Conservation (phyloP, 2,329 filamentous ascomycete genomes). For the Claviceps humidiphila region DNA sequence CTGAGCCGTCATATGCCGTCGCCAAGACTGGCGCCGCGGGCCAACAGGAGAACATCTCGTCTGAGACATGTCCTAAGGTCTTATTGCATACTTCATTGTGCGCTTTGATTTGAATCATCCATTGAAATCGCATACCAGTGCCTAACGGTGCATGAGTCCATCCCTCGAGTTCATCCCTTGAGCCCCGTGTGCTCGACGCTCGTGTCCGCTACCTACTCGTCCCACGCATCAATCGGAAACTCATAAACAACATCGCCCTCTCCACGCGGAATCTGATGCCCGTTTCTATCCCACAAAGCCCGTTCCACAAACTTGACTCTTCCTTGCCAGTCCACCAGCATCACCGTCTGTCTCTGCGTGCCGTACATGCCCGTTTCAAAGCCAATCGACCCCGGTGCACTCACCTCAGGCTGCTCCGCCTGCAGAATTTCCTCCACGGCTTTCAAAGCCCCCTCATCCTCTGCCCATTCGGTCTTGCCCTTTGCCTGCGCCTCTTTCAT, state of each 20-base stretch:
- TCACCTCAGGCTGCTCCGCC: slow-evolving; percentile 25
- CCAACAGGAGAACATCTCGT: not conserved
- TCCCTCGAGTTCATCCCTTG: no score
- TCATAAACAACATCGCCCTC: slow-evolving; percentile 41
- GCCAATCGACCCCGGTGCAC: slow-evolving; percentile 15
- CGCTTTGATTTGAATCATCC: no score
- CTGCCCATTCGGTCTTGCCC: slow-evolving; percentile 24
- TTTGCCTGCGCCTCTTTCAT: slow-evolving; percentile 29
- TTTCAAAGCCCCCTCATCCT: slow-evolving; percentile 21
- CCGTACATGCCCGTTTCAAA: slow-evolving; percentile 50
- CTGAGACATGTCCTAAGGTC: not conserved
- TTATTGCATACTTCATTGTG: no score
- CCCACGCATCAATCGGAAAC: slow-evolving; percentile 44
- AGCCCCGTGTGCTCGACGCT: no score
- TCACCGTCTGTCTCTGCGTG: slow-evolving; percentile 50
- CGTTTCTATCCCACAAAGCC: slow-evolving; percentile 45
- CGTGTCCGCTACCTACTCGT: slow-evolving; percentile 11
- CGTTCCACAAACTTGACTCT: slow-evolving; percentile 47
- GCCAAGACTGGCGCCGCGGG: no score
- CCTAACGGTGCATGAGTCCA: no score
- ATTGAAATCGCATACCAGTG: no score
- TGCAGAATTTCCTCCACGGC: slow-evolving; percentile 22
- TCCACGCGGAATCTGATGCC: slow-evolving; percentile 39
- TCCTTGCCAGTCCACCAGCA: slow-evolving; percentile 50
- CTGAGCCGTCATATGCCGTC: no score